These are phyloP conservation scores for Chrysoporthe deuterocubensis DNA, from an alignment of 2,329 filamentous ascomycete species.

Conservation along the genomic window DNA sequence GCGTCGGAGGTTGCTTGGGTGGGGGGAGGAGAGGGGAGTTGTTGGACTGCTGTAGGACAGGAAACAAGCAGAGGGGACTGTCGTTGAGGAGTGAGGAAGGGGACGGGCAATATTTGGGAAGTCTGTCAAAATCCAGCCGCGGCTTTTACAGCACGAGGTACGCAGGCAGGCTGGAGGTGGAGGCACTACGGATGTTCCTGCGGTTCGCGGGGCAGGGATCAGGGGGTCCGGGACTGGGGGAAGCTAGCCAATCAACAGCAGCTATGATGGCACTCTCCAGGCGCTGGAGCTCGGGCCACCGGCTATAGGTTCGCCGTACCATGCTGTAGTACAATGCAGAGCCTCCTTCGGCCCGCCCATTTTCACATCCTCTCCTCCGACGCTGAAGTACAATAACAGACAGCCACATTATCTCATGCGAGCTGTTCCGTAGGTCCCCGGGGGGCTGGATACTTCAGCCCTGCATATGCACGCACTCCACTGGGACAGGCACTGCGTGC, in stretches of 20 bases:
- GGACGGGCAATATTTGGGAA: background rate
- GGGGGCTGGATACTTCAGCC: no score
- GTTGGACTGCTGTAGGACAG: slow-evolving; percentile 7
- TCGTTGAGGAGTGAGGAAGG: background rate
- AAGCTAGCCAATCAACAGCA: slow-evolving; percentile 1
- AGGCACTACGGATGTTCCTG: slow-evolving; percentile 1
- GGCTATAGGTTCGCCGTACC: background rate
- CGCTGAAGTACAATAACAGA: background rate
- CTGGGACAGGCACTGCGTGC: no score
- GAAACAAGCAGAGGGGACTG: background rate
- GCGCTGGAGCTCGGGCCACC: background rate
- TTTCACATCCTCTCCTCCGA: slow-evolving; percentile 4
- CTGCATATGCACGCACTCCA: no score
- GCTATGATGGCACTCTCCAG: background rate
- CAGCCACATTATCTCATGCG: no score
- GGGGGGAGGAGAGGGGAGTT: slow-evolving; percentile 17
- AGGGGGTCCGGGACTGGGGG: background rate
- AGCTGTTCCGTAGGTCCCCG: no score
- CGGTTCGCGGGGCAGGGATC: background rate
- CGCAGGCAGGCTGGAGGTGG: background rate
- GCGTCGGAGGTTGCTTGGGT: background rate
- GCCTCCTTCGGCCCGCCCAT: slow-evolving; percentile 5
- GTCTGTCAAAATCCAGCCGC: slow-evolving; percentile 16
- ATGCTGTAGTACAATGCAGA: background rate
- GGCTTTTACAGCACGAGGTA: slow-evolving; percentile 8